Base-by-base conservation (phyloP, 129 eudicot species). In the Solidago caesia region DNA sequence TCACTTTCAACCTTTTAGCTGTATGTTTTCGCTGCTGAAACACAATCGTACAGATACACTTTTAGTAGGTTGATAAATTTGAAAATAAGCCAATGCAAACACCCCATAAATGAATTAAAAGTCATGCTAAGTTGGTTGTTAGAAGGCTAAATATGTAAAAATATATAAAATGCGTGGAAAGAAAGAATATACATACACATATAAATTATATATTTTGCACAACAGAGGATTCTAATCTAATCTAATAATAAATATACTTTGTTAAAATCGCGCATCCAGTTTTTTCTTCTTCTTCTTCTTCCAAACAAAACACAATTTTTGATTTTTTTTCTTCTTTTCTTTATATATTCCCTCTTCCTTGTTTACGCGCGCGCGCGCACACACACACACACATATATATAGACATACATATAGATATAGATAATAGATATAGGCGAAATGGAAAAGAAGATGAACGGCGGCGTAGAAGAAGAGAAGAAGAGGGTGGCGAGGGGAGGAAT, bases 391-490 rank as follows among this genome's bases (percentile, higher is more conserved):
- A 33, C 39, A 33, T n/a, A 5, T 53, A 11, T 4, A 10, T 11
- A 49, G 6, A 49, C 11, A 51, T 3, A 52, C 9, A 52, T 33
- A 33, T 33, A 33, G 39, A 33, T 33, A 33, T 33, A 33, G 3
- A 3, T 3, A 0, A 33, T 33, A 33, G 39, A 33, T 33, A 33
- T 33, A 33, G 39, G 39, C 2, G 39, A 3, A 61, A 83, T 81
- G 71, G 77, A 61, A 12, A 45, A 75, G 33, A 82, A 82, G 56
- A n/a, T 33, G 8, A 79, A 79, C 83, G 75, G 79, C 73, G 88
- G 86, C 53, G 74, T 57, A 39, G 70, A 42, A 21, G 82, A 21
- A 9, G 76, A 64, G 41, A 58, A 51, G 21, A 64, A 72, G 25
- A 67, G 10, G 59, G 47, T 72, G 75, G 75, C 26, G 26, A 52